Evolutionary conservation across 2,329 filamentous ascomycete species (phyloP), one percentile per base, ranked within the genome.

Genomic region (Fusarium musae): DNA sequence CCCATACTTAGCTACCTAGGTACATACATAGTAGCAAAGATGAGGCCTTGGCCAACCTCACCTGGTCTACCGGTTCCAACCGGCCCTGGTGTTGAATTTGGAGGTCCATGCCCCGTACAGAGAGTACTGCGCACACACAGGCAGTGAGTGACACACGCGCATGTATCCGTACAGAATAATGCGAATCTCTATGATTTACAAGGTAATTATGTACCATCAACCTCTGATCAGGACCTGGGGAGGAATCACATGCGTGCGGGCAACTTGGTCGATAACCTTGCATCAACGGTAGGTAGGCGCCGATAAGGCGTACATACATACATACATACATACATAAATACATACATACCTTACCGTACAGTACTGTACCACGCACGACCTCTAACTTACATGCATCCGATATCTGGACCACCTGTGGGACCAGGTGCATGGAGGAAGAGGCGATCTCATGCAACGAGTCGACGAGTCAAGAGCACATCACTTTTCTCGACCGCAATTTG

Each of bases 191-290:
- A 49, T 59, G 52, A 17, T 42, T 32, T 44, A 26, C 50, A 67
- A 68, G 42, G 58, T 50, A 37, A 9, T 37, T 19, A 17, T 37
- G 36, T 37, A 34, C 11, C 42, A 28, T 52, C n/a, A 19, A 23
- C 23, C 52, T 66, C 52, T 44, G 30, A 26, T 63, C 63, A 54
- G 59, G 59, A 60, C 54, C 59, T 65, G 53, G 53, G 36, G 34
- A 63, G 49, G 17, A 13, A 58, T 69, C 34, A 73, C 64, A 63
- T 54, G 67, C 54, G 50, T 53, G 53, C 53, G 34, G 57, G 43
- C 66, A 61, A 64, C 42, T 60, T 65, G 47, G 43, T 57, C 44
- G 67, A 67, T 66, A 63, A 71, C 66, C 49, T 50, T 65, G 59
- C 67, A 62, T 63, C 52, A 59, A 40, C 50, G 44, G 50, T 57